A percentile compares a stretch with the other conserved stretches of the same genome.
These are phyloP conservation scores for Pythium coloratum DNA, from an alignment of 352 stramenopile genomes.

Conservation along the genomic window DNA sequence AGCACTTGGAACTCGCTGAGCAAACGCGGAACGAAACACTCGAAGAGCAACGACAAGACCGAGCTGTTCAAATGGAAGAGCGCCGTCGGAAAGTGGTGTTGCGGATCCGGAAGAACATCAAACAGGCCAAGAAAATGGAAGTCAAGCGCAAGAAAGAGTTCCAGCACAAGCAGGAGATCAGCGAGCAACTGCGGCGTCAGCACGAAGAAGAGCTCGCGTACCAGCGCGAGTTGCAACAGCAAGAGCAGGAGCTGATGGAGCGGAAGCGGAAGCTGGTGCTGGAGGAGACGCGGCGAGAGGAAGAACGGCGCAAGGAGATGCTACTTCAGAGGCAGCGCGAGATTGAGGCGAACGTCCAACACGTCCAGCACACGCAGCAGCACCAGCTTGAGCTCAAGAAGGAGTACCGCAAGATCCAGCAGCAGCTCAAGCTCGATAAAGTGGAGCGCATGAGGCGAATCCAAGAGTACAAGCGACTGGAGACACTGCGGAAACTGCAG, in stretches of 20 bases:
- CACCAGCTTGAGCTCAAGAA: conserved; percentile 77
- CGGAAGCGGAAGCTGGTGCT: conserved; percentile 70
- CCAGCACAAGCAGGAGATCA: conserved; percentile 53
- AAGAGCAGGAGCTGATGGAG: conserved; percentile 73
- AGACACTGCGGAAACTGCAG: conserved; percentile 86
- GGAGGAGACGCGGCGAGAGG: conserved; percentile 67
- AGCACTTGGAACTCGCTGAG: conserved; percentile 67
- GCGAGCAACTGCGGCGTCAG: conserved; percentile 51
- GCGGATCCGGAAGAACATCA: conserved; percentile 71
- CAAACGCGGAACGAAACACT: conserved; percentile 68
- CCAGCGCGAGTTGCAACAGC: conserved; percentile 49
- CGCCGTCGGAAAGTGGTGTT: conserved; percentile 52
- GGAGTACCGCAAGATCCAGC: conserved; percentile 80
- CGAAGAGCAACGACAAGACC: conserved; percentile 65
- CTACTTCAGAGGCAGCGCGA: conserved; percentile 64
- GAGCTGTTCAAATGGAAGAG: conserved; percentile 66
- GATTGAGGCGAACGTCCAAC: conserved; percentile 66
- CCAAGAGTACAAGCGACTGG: conserved; percentile 90
- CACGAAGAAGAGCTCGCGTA: conserved; percentile 65
- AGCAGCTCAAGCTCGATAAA: conserved; percentile 88
- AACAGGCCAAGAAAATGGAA: conserved; percentile 64
- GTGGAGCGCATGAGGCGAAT: conserved; percentile 91
- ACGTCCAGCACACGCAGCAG: conserved; percentile 68
- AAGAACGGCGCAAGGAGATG: conserved; percentile 71
- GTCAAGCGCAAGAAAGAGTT: conserved; percentile 66